Evolutionary conservation across 2,329 filamentous ascomycete species (phyloP), one percentile per base, ranked within the genome.

Genomic region (Anisogramma anomala): DNA sequence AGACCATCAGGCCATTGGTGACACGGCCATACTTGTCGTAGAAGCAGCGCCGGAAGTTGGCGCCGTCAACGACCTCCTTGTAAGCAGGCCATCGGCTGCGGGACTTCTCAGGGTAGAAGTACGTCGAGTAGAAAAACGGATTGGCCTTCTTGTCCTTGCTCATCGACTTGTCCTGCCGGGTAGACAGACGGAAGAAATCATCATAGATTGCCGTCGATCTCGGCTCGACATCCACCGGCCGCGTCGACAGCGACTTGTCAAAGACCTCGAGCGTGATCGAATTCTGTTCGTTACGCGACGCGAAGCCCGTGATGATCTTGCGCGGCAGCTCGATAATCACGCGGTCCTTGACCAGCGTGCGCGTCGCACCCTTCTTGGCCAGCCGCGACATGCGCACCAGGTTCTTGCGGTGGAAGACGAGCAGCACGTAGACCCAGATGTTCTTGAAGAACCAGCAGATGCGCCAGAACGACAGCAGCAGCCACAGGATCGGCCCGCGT

Each of bases 1-100:
- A 47, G 3, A 49, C 47, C 22, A 59, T 44, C 13, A 52, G 53
- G 14, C 60, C 60, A 13, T 53, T 49, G 4, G 49, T 50, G 30
- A 61, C 54, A 18, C 60, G 52, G 2, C 60, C 59, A 22, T 56
- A 49, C 14, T 53, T 54, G 45, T 63, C 60, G 30, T 62, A 63
- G 41, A 53, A 55, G 40, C 55, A 57, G 3, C 51, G 48, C 23
- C 50, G 54, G 27, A 43, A 48, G 36, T 49, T 44, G 1, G 46
- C 45, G 3, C 48, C 39, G 22, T 51, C 48, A 1, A 47, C 41
- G 15, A 56, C 49, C 14, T 54, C 48, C 39, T 58, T 59, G 26
- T 47, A 50, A 3, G 47, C 41, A 1, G 58, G 58, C 39, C 52
- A 52, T 13, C 55, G 48, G 10, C 45, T 44, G 11, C 45, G 45